Evolutionary conservation across 164 flowering plant genomes (phyloP), one percentile per base, ranked within the genome.

Genomic region (Berberis vulgaris): DNA sequence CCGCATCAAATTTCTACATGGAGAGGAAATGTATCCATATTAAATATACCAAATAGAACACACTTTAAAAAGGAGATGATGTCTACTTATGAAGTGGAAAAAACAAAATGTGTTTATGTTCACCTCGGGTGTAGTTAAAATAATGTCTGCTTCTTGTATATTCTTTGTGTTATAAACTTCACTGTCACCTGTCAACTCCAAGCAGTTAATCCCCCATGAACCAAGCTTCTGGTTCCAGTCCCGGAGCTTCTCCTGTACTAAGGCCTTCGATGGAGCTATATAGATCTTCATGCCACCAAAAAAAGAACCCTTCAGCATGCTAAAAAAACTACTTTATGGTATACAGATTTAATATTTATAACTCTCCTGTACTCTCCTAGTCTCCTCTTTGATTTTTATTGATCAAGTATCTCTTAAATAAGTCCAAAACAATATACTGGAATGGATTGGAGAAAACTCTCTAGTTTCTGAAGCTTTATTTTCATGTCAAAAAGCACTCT

Each of bases 81-180:
- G 42, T 38, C 41, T 11, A 40, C 8, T 9, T 41, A 57, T 66
- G 44, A 54, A 65, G 43, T 12, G 43, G 6, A 54, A n/a, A 46
- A 61, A 45, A 9, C 45, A 6, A 10, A 2, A 41, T 26, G 39
- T 59, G 49, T 43, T 59, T 43, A 59, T 49, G 53, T 75, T 69
- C 49, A 94, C 97, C 99, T 95, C 97, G n/a, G 99, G 97, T 59
- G 99, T 91, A 41, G 97, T 89, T 57, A 95, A 73, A 62, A 89
- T 83, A 49, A 91, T 83, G 70, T 91, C 97, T 47, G 96, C 89
- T 63, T 89, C 94, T 76, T 87, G 96, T 65, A 95, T 76, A 71
- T 67, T 84, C 72, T 67, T 83, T 50, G 54, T 63, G 73, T 67
- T 84, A 72, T 83, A 86, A 60, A 66, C 75, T 63, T 89, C 97